Evolutionary conservation across 768 basidiomycete species (phyloP).

Genomic region (Mrakia blollopis): DNA sequence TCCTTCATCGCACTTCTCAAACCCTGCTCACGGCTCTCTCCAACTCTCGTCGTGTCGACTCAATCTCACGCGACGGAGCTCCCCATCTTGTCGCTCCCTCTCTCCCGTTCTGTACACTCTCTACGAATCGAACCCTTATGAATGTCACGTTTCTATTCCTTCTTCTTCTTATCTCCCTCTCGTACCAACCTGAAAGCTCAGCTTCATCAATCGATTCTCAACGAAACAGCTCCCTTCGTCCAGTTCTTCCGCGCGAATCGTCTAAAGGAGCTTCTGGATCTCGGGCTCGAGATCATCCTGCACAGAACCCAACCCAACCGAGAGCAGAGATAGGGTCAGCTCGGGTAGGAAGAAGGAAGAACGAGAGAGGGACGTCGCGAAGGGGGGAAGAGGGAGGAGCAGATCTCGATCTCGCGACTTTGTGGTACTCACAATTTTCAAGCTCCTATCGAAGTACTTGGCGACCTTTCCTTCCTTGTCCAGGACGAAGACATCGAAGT

Average conservation of each 20-base stretch:
- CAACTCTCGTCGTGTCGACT: too few relatives aligned
- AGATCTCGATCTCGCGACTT: too few relatives aligned
- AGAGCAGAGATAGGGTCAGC: slow-evolving; percentile 29
- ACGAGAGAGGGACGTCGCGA: neutral
- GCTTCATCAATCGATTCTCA: neutral
- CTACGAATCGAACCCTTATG: neutral
- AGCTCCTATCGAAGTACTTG: slow-evolving; percentile 42
- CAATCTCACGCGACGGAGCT: too few relatives aligned
- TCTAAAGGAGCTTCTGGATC: neutral
- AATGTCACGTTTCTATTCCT: neutral
- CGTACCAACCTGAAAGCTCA: neutral
- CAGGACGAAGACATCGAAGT: slow-evolving; percentile 40
- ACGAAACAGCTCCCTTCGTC: neutral
- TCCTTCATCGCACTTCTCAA: neutral
- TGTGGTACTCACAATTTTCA: slow-evolving; percentile 39
- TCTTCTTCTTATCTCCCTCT: neutral
- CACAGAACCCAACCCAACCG: slow-evolving; percentile 1
- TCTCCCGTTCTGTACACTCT: neutral
- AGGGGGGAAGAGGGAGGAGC: neutral
- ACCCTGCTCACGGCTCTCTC: too few relatives aligned
- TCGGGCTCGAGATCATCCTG: neutral
- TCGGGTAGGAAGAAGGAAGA: slow-evolving; percentile 2
- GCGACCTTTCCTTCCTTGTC: slow-evolving; percentile 41
- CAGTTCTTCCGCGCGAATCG: neutral
- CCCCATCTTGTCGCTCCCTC: too few relatives aligned